Evolutionary conservation across 352 stramenopile species (phyloP).

Genomic region (Phytophthora niederhauseri): DNA sequence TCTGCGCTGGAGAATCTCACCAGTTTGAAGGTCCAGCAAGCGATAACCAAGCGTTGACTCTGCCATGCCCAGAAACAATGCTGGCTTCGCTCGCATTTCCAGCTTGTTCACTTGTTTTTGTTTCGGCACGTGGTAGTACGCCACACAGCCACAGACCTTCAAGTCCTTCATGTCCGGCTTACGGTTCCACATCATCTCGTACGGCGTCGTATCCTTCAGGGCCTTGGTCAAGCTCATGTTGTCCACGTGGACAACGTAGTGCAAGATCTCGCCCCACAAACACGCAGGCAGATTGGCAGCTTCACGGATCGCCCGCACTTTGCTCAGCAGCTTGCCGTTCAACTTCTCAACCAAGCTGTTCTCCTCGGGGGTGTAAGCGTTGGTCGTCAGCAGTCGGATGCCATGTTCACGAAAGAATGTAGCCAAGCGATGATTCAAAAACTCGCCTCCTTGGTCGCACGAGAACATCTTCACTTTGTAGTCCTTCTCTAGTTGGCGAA

Average conservation of each 20-base stretch:
- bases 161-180: slow-evolving; percentile 11
- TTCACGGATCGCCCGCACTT: no score
- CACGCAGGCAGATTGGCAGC: slow-evolving; percentile 1
- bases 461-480: no score
- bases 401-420: no score
- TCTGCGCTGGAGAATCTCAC: slow-evolving; percentile 8
- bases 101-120: slow-evolving; percentile 1
- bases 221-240: slow-evolving; percentile 17
- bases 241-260: slow-evolving; percentile 15
- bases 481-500: background rate
- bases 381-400: no score
- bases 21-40: slow-evolving; percentile 7
- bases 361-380: no score
- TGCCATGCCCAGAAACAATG: slow-evolving; percentile 11
- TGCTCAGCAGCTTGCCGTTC: no score
- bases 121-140: slow-evolving; percentile 8
- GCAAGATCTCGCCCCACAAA: slow-evolving; percentile 5
- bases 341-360: no score
- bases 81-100: background rate
- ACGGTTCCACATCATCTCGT: slow-evolving; percentile 3
- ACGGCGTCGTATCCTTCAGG: slow-evolving; percentile 3
- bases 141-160: slow-evolving; percentile 13
- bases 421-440: no score
- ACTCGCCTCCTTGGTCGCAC: no score
- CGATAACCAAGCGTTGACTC: slow-evolving; percentile 5